Percentiles rank a stretch among this genome's conserved stretches.
These are phyloP conservation scores for Tagetes patula DNA, from an alignment of 129 eudicot genomes.

Conservation along the genomic window DNA sequence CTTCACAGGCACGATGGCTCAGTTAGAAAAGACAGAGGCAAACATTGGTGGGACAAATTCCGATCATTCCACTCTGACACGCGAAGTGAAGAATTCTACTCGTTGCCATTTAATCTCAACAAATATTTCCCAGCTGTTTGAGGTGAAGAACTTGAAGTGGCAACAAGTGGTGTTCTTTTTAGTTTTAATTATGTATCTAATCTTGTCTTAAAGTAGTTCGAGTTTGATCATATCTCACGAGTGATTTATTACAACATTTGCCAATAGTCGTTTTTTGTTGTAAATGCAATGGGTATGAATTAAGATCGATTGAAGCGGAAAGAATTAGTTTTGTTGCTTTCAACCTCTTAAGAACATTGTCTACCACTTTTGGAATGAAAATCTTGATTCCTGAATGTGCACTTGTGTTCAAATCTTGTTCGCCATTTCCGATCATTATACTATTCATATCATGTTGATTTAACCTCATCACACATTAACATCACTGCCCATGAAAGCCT, in stretches of 20 bases:
- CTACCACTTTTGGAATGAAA: constrained; percentile 35
- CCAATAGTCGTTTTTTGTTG: constrained; percentile 22
- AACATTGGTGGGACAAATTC: constrained; percentile 79
- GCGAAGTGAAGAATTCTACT: constrained; percentile 64
- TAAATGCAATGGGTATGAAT: constrained; percentile 30
- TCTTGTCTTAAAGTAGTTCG: constrained; percentile 30
- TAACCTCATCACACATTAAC: no score
- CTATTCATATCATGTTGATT: neutral
- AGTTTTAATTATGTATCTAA: constrained; percentile 31
- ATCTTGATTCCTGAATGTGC: constrained; percentile 16
- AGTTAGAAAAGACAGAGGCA: constrained; percentile 66
- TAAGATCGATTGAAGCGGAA: constrained; percentile 19
- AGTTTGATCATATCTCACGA: constrained; percentile 20
- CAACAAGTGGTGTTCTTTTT: constrained; percentile 21
- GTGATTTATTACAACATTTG: constrained; percentile 28
- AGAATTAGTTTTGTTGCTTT: constrained; percentile 32
- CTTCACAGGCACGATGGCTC: constrained; percentile 50
- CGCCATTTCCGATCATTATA: neutral
- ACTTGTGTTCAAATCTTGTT: neutral
- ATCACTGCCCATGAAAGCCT: no score
- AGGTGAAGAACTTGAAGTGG: constrained; percentile 12
- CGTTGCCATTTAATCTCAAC: constrained; percentile 71
- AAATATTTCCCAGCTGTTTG: constrained; percentile 70
- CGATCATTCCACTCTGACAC: constrained; percentile 54
- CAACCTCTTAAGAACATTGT: constrained; percentile 29